Conservation (phyloP, 345 rosid species). For the Eucalyptus fibrosa region DNA sequence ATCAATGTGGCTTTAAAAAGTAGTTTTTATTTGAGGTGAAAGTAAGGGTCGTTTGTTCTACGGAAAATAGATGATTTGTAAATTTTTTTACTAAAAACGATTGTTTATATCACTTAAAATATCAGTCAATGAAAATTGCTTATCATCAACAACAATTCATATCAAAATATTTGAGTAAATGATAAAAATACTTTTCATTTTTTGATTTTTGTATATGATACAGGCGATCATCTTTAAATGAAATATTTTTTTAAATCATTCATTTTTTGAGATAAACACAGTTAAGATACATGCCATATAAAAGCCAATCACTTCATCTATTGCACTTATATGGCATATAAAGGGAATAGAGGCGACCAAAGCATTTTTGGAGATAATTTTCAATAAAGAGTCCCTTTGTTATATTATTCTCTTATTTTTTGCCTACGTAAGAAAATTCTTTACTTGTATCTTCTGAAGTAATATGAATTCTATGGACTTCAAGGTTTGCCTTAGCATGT, state of each 20-base stretch:
- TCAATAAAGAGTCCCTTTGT: not conserved
- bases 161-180: no score
- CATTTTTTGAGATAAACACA: no score
- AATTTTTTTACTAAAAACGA: rapidly evolving
- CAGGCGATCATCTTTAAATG: not conserved
- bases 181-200: no score
- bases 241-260: no score
- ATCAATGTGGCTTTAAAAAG: not conserved
- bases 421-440: not conserved
- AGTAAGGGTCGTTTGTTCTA: not conserved
- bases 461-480: not conserved
- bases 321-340: not conserved
- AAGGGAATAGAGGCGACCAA: not conserved
- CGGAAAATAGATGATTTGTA: no score
- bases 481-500: not conserved
- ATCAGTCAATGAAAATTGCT: rapidly evolving
- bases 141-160: no score
- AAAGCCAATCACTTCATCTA: not conserved
- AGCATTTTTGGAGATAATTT: not conserved
- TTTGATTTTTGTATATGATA: not conserved
- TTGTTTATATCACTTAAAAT: no score
- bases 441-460: not conserved
- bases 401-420: not conserved
- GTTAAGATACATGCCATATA: no score
- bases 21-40: not conserved